A percentile compares a stretch with the other conserved stretches of the same genome.
Conservation (phyloP, 129 eudicot species). For the Flaveria ramosissima region DNA sequence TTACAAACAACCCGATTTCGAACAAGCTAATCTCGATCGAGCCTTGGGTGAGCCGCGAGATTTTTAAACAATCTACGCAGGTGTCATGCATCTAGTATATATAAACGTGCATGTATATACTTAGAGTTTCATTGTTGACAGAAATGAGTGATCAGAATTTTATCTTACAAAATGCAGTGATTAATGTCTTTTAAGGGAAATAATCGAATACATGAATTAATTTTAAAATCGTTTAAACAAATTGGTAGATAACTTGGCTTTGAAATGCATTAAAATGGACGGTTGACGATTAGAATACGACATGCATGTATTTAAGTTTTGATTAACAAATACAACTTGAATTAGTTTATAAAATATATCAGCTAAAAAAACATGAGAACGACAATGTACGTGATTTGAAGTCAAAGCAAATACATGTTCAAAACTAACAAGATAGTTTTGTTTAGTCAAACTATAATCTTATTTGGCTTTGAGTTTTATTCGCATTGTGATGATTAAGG, state of each 20-base stretch:
- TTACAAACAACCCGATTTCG: too few species aligned
- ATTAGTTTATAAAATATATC: background rate
- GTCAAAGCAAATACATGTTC: too few species aligned
- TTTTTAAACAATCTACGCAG: too few species aligned
- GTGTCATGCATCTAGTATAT: too few species aligned
- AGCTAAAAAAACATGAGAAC: constrained; percentile 14
- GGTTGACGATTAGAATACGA: background rate
- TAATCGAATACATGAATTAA: background rate
- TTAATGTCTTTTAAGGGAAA: too few species aligned
- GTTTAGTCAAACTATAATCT: background rate
- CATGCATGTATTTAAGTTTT: background rate
- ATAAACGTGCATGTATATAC: too few species aligned
- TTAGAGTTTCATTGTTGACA: too few species aligned
- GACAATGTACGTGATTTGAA: constrained; percentile 19
- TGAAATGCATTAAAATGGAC: background rate
- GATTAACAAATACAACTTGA: background rate
- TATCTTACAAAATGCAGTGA: too few species aligned
- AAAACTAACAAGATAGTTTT: too few species aligned
- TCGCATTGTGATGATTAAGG: background rate
- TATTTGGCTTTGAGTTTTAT: background rate
- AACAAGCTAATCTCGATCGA: too few species aligned
- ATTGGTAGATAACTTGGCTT: background rate
- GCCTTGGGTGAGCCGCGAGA: too few species aligned
- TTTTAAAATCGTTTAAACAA: background rate
- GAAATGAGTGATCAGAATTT: too few species aligned